Percentiles rank a stretch among this genome's conserved stretches.
phyloP scores from a whole-genome alignment of 2,329 filamentous ascomycete species.

The Nothophoma quercina region DNA sequence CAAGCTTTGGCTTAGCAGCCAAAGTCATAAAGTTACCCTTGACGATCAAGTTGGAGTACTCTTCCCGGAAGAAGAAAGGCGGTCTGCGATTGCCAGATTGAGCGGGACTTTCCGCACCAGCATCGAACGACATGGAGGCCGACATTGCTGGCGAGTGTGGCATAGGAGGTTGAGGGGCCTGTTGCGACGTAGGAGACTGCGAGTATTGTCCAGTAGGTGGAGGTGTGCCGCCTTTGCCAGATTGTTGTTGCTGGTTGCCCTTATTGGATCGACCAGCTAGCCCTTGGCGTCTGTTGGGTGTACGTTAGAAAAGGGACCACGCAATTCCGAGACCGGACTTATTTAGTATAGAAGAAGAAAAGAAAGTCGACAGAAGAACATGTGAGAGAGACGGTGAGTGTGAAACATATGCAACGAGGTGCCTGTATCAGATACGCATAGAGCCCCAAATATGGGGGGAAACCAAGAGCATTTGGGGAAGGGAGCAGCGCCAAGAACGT shows the following conservation, averaged over 20 bases:
- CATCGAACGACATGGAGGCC: conserved; percentile 70
- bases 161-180: conserved; percentile 45
- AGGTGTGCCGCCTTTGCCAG: conserved; percentile 47
- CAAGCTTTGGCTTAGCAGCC: conserved; percentile 89
- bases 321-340: conserved; percentile 9
- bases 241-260: conserved; percentile 41
- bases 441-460: conserved; percentile 33
- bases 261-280: conserved; percentile 54
- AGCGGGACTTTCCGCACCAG: conserved; percentile 44
- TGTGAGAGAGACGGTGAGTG: conserved; percentile 23
- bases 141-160: conserved; percentile 45
- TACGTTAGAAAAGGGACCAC: conserved; percentile 33
- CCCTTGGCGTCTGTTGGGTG: conserved; percentile 50
- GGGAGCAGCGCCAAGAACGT: conserved; percentile 48
- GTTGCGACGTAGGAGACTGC: conserved; percentile 45
- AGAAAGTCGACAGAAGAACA: conserved; percentile 17
- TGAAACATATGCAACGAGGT: conserved; percentile 35
- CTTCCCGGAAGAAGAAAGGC: conserved; percentile 77
- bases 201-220: conserved; percentile 48
- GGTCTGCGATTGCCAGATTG: conserved; percentile 67
- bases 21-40: conserved; percentile 98
- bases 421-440: conserved; percentile 40
- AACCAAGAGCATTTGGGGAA: conserved; percentile 37
- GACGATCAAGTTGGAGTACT: conserved; percentile 85
- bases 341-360: conserved; percentile 7